phyloP scores from a whole-genome alignment of 305 asterid genomes.

The Stenogyne calaminthoides region DNA sequence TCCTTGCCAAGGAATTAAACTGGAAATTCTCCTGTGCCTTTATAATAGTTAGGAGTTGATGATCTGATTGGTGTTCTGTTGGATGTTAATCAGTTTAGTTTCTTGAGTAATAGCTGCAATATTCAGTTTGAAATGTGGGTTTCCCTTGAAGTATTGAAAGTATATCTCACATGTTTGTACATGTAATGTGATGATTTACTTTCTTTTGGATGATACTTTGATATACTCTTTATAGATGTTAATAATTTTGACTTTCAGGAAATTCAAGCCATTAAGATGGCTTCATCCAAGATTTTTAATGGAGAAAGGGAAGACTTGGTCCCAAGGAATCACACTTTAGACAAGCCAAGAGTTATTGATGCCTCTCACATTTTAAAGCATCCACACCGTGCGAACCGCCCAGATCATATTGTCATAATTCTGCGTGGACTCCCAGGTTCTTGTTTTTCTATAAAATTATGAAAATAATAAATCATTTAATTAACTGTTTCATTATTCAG shows the following conservation, averaged over 20 bases:
- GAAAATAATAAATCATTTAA: conserved; percentile 14
- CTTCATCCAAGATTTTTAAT: conserved; percentile 48
- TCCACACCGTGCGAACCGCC: conserved; percentile 85
- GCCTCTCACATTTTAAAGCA: conserved; percentile 82
- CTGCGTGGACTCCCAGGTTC: conserved; percentile 98
- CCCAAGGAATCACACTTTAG: conserved; percentile 43
- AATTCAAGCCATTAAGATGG: conserved; percentile 36
- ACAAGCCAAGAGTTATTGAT: conserved; percentile 65
- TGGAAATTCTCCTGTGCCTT: conserved; percentile 4
- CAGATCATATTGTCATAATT: conserved; percentile 87
- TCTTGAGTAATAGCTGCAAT: conserved; percentile 19
- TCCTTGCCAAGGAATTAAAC: conserved; percentile 15
- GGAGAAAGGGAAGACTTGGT: conserved; percentile 53
- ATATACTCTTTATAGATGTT: conserved; percentile 18
- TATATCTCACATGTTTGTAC: conserved; percentile 1
- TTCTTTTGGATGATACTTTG: conserved; percentile 1
- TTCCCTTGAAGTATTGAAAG: not conserved
- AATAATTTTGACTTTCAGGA: conserved; percentile 47
- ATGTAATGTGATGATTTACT: not conserved
- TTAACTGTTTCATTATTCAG: conserved; percentile 1
- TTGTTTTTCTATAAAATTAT: not conserved
- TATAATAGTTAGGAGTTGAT: conserved; percentile 11
- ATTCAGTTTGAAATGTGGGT: conserved; percentile 6
- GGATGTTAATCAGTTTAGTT: not conserved
- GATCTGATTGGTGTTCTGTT: conserved; percentile 13